Conservation (phyloP, 192 early-diverging fungal genomes). For the Coemansia sp. region DNA sequence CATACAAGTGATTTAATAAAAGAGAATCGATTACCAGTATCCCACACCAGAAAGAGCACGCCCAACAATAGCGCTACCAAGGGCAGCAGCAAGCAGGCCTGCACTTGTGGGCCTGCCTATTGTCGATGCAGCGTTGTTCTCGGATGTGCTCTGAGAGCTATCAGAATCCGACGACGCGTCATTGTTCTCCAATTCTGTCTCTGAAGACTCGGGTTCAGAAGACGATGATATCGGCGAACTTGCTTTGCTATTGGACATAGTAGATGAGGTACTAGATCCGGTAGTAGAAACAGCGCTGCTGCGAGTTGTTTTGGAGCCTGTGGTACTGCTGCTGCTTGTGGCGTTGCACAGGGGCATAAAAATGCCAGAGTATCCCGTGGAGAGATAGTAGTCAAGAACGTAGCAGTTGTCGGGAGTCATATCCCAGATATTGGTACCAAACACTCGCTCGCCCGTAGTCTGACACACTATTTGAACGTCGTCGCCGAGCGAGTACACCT, state of each 20-base stretch:
- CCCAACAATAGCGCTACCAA: background rate
- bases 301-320: background rate
- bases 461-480: slow-evolving; percentile 49
- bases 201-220: background rate
- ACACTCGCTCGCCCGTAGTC: slow-evolving; percentile 20
- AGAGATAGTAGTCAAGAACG: slow-evolving; percentile 48
- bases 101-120: background rate
- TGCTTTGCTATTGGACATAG: background rate
- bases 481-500: slow-evolving; percentile 35
- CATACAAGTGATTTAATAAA: background rate
- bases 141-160: background rate
- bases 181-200: background rate
- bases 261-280: background rate
- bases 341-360: slow-evolving; percentile 22
- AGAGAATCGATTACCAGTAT: background rate
- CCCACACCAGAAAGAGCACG: background rate
- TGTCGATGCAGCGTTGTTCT: background rate
- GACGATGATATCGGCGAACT: background rate
- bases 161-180: background rate
- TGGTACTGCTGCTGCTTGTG: background rate
- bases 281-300: background rate
- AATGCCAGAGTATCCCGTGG: slow-evolving; percentile 19
- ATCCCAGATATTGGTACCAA: slow-evolving; percentile 44
- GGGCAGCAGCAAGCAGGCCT: background rate
- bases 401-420: slow-evolving; percentile 51